Percentiles rank a stretch among this genome's conserved stretches.
phyloP scores from a whole-genome alignment of 2,329 filamentous ascomycete genomes.

The Cercospora sesami region DNA sequence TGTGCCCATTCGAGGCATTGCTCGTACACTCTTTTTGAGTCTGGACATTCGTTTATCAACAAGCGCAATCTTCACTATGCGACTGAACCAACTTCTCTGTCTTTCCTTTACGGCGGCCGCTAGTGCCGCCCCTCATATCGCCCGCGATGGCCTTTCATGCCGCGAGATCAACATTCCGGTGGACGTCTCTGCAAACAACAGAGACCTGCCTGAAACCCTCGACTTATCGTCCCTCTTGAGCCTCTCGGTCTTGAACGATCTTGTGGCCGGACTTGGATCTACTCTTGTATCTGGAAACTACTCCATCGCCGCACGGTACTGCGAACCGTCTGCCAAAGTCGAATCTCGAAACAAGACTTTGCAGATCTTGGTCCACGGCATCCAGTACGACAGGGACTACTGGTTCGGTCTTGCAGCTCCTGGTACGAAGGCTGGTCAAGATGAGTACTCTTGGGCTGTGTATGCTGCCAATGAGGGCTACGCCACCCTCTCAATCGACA shows the following conservation, averaged over 20 bases:
- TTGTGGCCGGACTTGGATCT: neutral
- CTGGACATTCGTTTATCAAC: neutral
- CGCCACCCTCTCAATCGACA: neutral
- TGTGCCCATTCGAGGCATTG: neutral
- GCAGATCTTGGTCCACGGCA: neutral
- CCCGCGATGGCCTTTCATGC: neutral
- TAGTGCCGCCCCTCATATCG: neutral
- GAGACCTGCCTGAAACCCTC: neutral
- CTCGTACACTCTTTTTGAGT: neutral
- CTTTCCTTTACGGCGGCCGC: neutral
- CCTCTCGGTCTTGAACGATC: neutral
- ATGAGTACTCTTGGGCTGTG: neutral
- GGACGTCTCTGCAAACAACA: neutral
- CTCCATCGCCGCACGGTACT: neutral
- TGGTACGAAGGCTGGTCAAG: neutral
- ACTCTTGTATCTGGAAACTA: neutral
- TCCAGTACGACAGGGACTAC: neutral
- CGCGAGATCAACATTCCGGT: neutral
- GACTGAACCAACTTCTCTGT: neutral
- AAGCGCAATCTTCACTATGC: neutral
- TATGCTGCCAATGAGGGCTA: neutral
- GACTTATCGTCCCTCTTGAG: neutral
- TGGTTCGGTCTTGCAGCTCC: neutral
- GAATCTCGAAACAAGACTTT: neutral
- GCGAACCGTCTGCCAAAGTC: neutral